Conservation (phyloP, 2,329 filamentous ascomycete species). For the Botrytis byssoidea region DNA sequence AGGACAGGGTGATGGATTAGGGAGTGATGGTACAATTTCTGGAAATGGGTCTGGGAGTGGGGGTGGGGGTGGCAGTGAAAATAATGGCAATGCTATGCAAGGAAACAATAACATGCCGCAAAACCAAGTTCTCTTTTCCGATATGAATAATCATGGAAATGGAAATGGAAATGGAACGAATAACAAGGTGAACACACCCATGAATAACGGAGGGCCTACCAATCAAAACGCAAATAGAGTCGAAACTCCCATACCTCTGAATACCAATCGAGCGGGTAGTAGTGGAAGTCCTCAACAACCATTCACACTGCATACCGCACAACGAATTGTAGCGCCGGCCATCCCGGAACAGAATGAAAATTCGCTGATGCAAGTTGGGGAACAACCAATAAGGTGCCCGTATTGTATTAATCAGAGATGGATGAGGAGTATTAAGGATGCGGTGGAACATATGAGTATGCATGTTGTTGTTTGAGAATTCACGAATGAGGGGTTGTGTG, state of each 20-base stretch:
- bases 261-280: not conserved
- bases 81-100: conserved; percentile 22
- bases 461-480: conserved; percentile 36
- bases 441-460: conserved; percentile 40
- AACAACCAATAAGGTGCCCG: conserved; percentile 37
- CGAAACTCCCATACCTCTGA: not conserved
- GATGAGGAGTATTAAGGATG: conserved; percentile 39
- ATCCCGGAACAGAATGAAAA: conserved; percentile 28
- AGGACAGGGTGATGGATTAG: not conserved
- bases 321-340: conserved; percentile 34
- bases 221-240: conserved; percentile 16
- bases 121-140: conserved; percentile 17
- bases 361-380: conserved; percentile 31
- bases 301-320: conserved; percentile 35
- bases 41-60: not conserved
- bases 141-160: conserved; percentile 24
- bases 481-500: not conserved
- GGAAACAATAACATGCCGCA: not conserved
- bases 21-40: not conserved
- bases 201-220: not conserved
- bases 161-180: not conserved
- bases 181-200: not conserved
- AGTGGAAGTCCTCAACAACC: conserved; percentile 22
- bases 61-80: conserved; percentile 26
- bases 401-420: conserved; percentile 39